Evolutionary conservation across 192 early-diverging fungal species (phyloP).

Genomic region (Coemansia nantahalensis): DNA sequence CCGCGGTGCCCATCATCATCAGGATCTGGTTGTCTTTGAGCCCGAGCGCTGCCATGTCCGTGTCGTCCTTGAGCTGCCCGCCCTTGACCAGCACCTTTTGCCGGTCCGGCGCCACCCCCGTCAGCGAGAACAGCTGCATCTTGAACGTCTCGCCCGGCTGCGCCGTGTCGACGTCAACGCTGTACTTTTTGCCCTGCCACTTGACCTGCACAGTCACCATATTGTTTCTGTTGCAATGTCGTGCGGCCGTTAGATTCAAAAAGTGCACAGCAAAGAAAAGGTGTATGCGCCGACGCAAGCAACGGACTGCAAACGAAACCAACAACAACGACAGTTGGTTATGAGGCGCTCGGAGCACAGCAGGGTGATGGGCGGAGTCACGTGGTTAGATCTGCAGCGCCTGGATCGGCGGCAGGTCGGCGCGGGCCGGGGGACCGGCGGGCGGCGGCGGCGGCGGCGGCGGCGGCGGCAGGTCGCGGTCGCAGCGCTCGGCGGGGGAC

Average conservation of each 20-base stretch:
- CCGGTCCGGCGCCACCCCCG: conserved; percentile 86
- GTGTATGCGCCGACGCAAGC: too few relatives aligned
- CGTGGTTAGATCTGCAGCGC: conserved; percentile 13
- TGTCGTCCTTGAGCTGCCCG: conserved; percentile 86
- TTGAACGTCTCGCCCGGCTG: conserved; percentile 82
- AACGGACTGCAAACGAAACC: neutral
- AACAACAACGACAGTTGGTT: too few relatives aligned
- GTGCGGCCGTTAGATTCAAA: neutral
- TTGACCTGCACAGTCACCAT: conserved; percentile 73
- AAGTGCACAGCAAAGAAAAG: too few relatives aligned
- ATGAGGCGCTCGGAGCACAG: neutral
- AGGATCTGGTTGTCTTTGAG: conserved; percentile 66
- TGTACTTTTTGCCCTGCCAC: conserved; percentile 87
- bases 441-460: too few relatives aligned
- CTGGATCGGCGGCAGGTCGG: conserved; percentile 42
- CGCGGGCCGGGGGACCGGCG: neutral
- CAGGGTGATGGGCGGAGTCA: neutral
- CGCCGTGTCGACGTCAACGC: conserved; percentile 69
- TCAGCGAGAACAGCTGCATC: conserved; percentile 83
- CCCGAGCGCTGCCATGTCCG: conserved; percentile 68
- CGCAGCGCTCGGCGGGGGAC: conserved; percentile 30
- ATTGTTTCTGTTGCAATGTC: too few relatives aligned
- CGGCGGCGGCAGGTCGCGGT: conserved; percentile 3
- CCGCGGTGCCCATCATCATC: conserved; percentile 96
- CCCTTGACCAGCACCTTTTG: conserved; percentile 97